Base-by-base conservation (phyloP, 805 yeast species). In the Dipodascus albidus region DNA sequence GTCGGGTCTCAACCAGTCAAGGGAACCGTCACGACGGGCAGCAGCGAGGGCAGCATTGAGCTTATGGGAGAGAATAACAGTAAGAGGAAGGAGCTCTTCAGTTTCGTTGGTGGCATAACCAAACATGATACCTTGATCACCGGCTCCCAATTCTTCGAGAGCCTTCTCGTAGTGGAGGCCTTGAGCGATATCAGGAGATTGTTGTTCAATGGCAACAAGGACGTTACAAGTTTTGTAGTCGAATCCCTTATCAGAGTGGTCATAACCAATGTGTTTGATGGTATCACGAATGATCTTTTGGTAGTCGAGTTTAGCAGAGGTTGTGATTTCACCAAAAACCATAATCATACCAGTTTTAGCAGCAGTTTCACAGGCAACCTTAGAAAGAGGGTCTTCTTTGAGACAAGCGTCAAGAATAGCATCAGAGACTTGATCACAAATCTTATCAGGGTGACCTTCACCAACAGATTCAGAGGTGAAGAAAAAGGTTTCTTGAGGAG, bases 111-210 rank as follows among this genome's bases (percentile, higher is more conserved):
- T 84, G 65, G 99, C 99, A 74, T 93, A 93, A 75, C 99, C 99
- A 71, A 93, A 93, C 99, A 93, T 93, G 73, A 93, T 93, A 85
- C 99, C 99, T 77, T 93, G 99, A 78, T 93, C 99, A 83, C 99
- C 99, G 61, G 99, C 99, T 74, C 99, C 99, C 68, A 93, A 82
- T 57, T 93, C 95, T 80, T 93, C 99, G 60, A 93, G 78, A 54
- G 86, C 96, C 76, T 84, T 64, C 71, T 93, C 97, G 76, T 86
- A 86, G 76, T 93, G 98, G 69, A 93, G 82, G 82, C 99, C 99
- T 77, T 91, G 98, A 58, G 99, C 99, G 67, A 93, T 93, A 77
- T 93, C 99, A 64, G 96, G 93, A 52, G 97, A 89, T 78, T 93
- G 99, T 78, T 93, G 97, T 80, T 93, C 99, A 73, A 93, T 89